phyloP scores from a whole-genome alignment of 2,329 filamentous ascomycete species.

The Trichoderma guizhouense region DNA sequence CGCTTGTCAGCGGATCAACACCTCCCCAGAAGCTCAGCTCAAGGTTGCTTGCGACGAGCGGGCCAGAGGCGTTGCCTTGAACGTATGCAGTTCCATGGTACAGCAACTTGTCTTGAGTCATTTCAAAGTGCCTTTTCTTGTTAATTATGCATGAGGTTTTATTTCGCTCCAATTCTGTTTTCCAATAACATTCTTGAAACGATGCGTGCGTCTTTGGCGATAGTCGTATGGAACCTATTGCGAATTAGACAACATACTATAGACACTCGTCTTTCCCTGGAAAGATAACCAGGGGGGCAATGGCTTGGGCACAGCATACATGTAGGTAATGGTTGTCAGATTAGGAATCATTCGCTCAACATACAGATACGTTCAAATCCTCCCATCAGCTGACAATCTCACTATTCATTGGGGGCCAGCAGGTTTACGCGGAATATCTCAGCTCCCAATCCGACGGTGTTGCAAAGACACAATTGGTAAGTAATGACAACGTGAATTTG shows the following conservation, averaged over 20 bases:
- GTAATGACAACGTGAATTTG: background rate
- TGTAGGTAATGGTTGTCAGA: background rate
- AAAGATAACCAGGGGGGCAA: background rate
- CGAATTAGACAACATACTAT: background rate
- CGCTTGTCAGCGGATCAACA: slow-evolving; percentile 38
- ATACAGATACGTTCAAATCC: background rate
- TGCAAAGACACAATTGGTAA: too few species aligned
- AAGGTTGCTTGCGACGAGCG: slow-evolving; percentile 27
- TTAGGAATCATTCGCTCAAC: background rate
- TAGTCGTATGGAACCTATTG: background rate
- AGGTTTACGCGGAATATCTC: background rate
- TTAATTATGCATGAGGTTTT: background rate
- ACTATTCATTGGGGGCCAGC: background rate
- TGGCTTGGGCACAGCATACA: background rate
- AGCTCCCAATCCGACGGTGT: background rate
- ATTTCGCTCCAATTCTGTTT: background rate
- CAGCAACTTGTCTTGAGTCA: background rate
- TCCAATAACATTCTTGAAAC: background rate
- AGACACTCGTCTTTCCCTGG: background rate
- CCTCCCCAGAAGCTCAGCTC: slow-evolving; percentile 47
- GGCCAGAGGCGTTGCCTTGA: slow-evolving; percentile 27
- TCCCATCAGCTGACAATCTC: background rate
- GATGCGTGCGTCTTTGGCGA: background rate
- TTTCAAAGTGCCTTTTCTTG: background rate
- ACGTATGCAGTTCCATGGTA: slow-evolving; percentile 24